Conservation (phyloP, 805 yeast species). For the Cyberlindnera subsufficiens region DNA sequence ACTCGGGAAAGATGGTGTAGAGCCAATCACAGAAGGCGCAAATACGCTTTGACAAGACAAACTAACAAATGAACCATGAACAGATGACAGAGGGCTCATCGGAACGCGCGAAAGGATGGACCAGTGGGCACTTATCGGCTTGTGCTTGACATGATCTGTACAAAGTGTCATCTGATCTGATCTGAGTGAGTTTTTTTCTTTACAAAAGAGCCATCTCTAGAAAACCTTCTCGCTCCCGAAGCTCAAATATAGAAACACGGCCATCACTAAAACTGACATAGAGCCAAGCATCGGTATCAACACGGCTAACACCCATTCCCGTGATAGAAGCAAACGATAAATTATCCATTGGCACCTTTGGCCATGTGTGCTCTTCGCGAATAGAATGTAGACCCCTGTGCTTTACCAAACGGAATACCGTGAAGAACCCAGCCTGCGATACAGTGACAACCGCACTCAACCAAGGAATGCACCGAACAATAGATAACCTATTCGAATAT, state of each 20-base stretch:
- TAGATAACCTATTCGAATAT: slow-evolving; percentile 23
- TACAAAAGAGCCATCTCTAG: too few relatives aligned
- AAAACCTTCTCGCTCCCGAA: neutral
- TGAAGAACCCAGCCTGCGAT: slow-evolving; percentile 38
- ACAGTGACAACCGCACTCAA: slow-evolving; percentile 35
- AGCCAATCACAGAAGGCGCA: too few relatives aligned
- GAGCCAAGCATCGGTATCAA: neutral
- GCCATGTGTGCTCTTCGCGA: slow-evolving; percentile 32
- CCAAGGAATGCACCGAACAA: slow-evolving; percentile 31
- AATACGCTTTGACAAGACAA: too few relatives aligned
- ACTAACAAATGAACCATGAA: too few relatives aligned
- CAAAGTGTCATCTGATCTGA: too few relatives aligned
- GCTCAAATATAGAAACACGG: neutral
- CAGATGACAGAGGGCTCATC: too few relatives aligned
- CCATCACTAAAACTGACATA: neutral
- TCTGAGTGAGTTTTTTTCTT: too few relatives aligned
- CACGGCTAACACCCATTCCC: neutral
- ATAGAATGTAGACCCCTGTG: slow-evolving; percentile 35
- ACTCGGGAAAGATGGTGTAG: neutral
- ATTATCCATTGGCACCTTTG: neutral
- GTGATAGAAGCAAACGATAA: neutral
- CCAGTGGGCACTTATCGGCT: too few relatives aligned
- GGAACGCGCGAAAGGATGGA: too few relatives aligned
- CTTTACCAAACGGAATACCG: slow-evolving; percentile 36
- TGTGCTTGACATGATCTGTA: too few relatives aligned